Evolutionary conservation across 768 basidiomycete genomes (phyloP).

Genomic region (Arthromyces matolae): DNA sequence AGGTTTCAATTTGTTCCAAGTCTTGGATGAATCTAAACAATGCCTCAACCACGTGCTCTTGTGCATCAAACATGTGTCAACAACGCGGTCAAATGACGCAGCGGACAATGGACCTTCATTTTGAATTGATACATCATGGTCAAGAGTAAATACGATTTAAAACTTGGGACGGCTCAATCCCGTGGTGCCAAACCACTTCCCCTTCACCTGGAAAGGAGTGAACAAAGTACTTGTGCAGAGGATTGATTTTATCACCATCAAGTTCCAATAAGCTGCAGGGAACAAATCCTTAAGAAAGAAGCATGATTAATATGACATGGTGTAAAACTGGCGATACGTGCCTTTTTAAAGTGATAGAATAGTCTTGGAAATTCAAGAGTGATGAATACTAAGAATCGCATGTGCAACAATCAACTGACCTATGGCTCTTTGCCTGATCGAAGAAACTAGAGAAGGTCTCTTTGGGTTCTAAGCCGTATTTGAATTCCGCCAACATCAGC

Average conservation of each 20-base stretch:
- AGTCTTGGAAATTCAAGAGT: constrained; percentile 32
- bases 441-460: constrained; percentile 74
- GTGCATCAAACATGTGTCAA: constrained; percentile 13
- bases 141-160: constrained; percentile 1
- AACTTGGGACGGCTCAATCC: constrained; percentile 30
- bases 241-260: constrained; percentile 46
- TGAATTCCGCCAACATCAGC: constrained; percentile 89
- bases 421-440: constrained; percentile 73
- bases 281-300: constrained; percentile 49
- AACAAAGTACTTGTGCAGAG: constrained; percentile 6
- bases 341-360: constrained; percentile 90
- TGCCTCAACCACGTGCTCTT: not conserved
- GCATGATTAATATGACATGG: constrained; percentile 4
- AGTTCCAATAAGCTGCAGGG: constrained; percentile 76
- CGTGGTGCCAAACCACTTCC: constrained; percentile 42
- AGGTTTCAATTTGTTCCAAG: no score
- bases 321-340: constrained; percentile 18
- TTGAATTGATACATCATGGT: no score
- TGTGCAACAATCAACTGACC: constrained; percentile 43
- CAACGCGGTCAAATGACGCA: no score
- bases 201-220: constrained; percentile 31
- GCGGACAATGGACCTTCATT: no score
- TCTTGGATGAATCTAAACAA: constrained; percentile 2
- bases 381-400: not conserved
- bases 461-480: constrained; percentile 84